Evolutionary conservation across 1,284 basidiomycete species (phyloP).

Genomic region (Meira miltonrushii): DNA sequence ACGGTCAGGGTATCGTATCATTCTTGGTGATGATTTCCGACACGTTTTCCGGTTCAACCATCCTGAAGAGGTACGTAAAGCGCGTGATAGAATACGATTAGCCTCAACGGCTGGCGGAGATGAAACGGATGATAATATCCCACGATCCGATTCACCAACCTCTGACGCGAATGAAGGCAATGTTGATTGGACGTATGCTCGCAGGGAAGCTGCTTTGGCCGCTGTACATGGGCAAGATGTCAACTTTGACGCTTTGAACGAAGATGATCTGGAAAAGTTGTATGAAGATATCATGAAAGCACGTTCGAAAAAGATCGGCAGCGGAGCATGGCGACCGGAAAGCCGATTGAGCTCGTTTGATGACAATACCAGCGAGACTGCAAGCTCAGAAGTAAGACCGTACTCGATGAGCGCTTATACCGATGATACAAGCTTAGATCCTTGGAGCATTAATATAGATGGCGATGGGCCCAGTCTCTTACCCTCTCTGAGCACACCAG

Average conservation of each 20-base stretch:
- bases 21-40: constrained; percentile 74
- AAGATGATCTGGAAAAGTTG: constrained; percentile 46
- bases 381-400: constrained; percentile 28
- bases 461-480: neutral
- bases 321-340: constrained; percentile 38
- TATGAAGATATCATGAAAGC: constrained; percentile 45
- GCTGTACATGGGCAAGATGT: constrained; percentile 44
- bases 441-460: constrained; percentile 31
- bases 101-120: constrained; percentile 35
- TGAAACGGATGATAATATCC: constrained; percentile 17
- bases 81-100: constrained; percentile 30
- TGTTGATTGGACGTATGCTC: constrained; percentile 47
- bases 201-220: constrained; percentile 39
- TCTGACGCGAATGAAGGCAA: constrained; percentile 21
- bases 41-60: constrained; percentile 94
- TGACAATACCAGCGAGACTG: constrained; percentile 37
- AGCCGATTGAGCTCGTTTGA: constrained; percentile 42
- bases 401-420: constrained; percentile 43
- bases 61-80: constrained; percentile 41
- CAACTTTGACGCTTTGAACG: constrained; percentile 43
- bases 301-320: constrained; percentile 34
- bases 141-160: constrained; percentile 40
- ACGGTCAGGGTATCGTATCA: constrained; percentile 88
- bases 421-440: constrained; percentile 44
- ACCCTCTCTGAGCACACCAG: neutral